Percentiles rank a stretch among this genome's conserved stretches.
Evolutionary conservation across 2,329 filamentous ascomycete species (phyloP).

Genomic region (Trichophyton equinum): DNA sequence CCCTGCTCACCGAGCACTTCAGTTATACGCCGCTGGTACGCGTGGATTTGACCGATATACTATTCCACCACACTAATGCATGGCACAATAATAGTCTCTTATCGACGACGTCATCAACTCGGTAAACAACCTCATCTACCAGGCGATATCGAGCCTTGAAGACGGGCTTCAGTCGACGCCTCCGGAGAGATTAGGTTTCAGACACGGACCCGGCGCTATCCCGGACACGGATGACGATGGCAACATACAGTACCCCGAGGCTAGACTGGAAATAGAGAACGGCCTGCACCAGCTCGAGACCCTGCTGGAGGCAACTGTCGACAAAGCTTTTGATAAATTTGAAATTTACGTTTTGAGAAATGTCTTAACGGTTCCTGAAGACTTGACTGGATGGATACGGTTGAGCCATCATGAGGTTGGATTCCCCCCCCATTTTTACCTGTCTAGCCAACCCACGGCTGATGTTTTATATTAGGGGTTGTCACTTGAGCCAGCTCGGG

Average conservation of each 20-base stretch:
- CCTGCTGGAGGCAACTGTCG: conserved; percentile 64
- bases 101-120: conserved; percentile 98
- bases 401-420: conserved; percentile 71
- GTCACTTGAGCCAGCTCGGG: conserved; percentile 20
- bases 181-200: conserved; percentile 71
- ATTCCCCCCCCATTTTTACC: not conserved
- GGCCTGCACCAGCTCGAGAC: conserved; percentile 78
- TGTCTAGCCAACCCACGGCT: not conserved
- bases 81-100: conserved; percentile 49
- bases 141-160: conserved; percentile 78
- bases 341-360: conserved; percentile 87
- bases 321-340: conserved; percentile 74
- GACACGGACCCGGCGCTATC: conserved; percentile 33
- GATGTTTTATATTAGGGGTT: conserved; percentile 22
- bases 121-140: conserved; percentile 85
- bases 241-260: conserved; percentile 36
- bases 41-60: conserved; percentile 14
- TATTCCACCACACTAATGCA: not conserved
- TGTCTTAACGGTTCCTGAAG: conserved; percentile 59
- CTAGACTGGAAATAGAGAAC: conserved; percentile 67
- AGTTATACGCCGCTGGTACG: conserved; percentile 83
- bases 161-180: conserved; percentile 62
- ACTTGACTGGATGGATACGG: conserved; percentile 63
- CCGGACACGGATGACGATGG: conserved; percentile 37
- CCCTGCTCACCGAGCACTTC: conserved; percentile 86